Evolutionary conservation across 78 protist species (phyloP), one percentile per base, ranked within the genome.

Genomic region (Dictyostelium firmibasis): DNA sequence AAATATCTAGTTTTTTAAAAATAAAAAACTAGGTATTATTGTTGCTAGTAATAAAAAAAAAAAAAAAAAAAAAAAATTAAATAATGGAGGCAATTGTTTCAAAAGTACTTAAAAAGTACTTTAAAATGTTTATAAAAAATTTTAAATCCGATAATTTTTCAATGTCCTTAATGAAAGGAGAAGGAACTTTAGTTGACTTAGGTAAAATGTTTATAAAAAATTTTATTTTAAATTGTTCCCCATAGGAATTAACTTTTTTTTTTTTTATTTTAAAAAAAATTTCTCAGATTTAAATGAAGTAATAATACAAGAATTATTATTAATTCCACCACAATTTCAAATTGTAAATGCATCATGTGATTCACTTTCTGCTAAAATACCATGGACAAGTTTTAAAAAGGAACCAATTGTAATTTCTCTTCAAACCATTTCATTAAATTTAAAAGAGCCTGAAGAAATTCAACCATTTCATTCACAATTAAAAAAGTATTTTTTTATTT

Each of bases 101-200:
- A 29, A 89, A 89, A 50, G 94, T 89, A 70, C 86, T 89, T 10
- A 89, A 89, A 81, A 89, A 89, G 94, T 81, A 89, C 82, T 69
- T 89, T 8, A 89, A 81, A 67, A 29, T 89, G 47, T 89, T 89
- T 38, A 89, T 89, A 9, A 89, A 89, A 29, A 89, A 89, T 67
- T 89, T 89, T 31, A 89, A 72, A 47, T 29, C 94, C 25, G 94
- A 89, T 81, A 89, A 89, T 69, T 89, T 89, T 81, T 89, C 94
- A 67, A 38, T 89, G 82, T 89, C 94, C 2, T 43, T 89, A 43
- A 38, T 89, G 81, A 89, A 89, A 33, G 94, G 94, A 35, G 94
- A 89, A 69, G 94, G 94, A 33, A 83, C 84, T 50, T 81, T 89
- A 27, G 94, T 89, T 3, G 94, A 89, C 50, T 60, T 89, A 60